Conservation (phyloP, 2,329 filamentous ascomycete species). For the Catunica adiposa region DNA sequence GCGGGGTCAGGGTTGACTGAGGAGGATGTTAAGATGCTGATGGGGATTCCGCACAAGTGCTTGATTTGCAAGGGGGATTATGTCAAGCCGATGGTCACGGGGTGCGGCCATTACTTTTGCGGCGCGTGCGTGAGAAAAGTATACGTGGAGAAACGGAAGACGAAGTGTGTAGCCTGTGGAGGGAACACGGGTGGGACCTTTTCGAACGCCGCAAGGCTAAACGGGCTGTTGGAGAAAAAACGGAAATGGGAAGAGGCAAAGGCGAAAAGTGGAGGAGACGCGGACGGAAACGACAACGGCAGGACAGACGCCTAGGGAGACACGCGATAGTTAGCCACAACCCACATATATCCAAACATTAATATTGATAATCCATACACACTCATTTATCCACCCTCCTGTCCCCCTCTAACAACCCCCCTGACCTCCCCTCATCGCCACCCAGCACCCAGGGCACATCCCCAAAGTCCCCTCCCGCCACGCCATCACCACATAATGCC, state of each 20-base stretch:
- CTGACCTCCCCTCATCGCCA: not conserved
- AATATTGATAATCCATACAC: too few relatives aligned
- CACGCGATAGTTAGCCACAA: not conserved
- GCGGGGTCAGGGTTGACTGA: slow-evolving; percentile 28
- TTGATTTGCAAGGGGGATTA: slow-evolving; percentile 71
- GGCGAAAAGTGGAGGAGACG: too few relatives aligned
- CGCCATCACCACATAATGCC: not conserved
- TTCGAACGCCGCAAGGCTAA: slow-evolving; percentile 69
- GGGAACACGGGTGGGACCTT: slow-evolving; percentile 78
- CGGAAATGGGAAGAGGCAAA: slow-evolving; percentile 39
- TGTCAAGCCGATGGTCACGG: slow-evolving; percentile 65
- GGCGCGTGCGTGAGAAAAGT: slow-evolving; percentile 73
- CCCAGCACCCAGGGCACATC: slow-evolving; percentile 1
- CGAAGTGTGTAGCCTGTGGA: slow-evolving; percentile 72
- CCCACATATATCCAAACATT: not conserved
- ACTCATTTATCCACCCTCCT: not conserved
- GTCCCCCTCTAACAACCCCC: not conserved
- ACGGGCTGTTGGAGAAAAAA: slow-evolving; percentile 63
- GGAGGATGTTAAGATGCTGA: slow-evolving; percentile 51
- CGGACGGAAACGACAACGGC: slow-evolving; percentile 34
- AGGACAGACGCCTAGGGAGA: not conserved
- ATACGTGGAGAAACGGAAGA: slow-evolving; percentile 57
- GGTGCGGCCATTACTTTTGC: slow-evolving; percentile 94
- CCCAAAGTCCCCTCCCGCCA: not conserved
- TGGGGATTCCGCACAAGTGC: slow-evolving; percentile 79